Evolutionary conservation across 2,329 filamentous ascomycete genomes (phyloP), one percentile per base, ranked within the genome.

Genomic region (Pyricularia pennisetigena): DNA sequence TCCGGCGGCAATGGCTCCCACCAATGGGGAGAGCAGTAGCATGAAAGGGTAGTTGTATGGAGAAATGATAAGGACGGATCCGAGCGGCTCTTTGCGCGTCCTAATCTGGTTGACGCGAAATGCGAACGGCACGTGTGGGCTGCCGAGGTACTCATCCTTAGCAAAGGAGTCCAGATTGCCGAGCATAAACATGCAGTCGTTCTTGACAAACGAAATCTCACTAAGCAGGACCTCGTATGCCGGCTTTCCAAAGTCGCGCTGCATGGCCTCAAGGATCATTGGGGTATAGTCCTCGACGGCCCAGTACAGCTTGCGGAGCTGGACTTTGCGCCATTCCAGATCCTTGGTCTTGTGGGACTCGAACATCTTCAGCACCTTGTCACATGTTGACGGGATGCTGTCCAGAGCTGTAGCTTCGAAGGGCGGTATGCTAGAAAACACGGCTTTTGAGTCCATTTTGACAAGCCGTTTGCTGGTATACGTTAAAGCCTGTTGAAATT

Each of bases 271-370:
- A 72, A 87, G 76, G 70, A 98, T 84, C 73, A 90, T 85, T 64
- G 87, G 82, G 68, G 88, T 85, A 76, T 92, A 89, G 82, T 98
- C 94, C 72, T 88, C 88, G 72, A 97, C 78, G 8, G 86, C 93
- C 95, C 95, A 98, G 83, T 97, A 98, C 68, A 98, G 88, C 84
- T 93, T 94, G 73, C 94, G 90, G 70, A 99, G 87, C 83, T 98
- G 95, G 68, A 87, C 84, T 71, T 94, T 83, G 71, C 95, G 89
- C 81, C 90, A 98, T 74, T 92, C 86, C 70, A 97, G 76, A 68
- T 92, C 85, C 76, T 93, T 93, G 62, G 94, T 97, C 80, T 90
- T 91, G 77, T 93, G 89, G 23, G 91, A 85, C 73, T 85, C 84
- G 80, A 92, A 98, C n/a, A 89, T 88, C 67, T 83, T 79, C 75